phyloP scores from a whole-genome alignment of 2,329 filamentous ascomycete genomes.

The Arthrocladium fulminans region DNA sequence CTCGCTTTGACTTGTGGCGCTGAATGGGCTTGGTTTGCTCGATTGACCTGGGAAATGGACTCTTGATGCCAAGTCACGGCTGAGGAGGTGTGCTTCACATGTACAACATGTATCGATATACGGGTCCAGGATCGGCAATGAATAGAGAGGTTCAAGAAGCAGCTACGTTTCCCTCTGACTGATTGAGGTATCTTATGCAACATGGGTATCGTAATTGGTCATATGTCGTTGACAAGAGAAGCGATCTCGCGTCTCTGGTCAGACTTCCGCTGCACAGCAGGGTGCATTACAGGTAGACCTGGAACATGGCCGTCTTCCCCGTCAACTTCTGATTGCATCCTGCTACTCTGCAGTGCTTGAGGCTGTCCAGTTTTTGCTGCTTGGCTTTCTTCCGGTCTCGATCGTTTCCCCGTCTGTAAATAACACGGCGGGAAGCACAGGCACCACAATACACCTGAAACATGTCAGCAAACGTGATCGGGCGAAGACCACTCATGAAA shows the following conservation, averaged over 20 bases:
- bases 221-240: neutral
- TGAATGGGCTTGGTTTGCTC: too few species aligned
- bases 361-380: slow-evolving; percentile 24
- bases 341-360: slow-evolving; percentile 36
- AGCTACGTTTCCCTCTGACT: neutral
- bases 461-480: slow-evolving; percentile 6
- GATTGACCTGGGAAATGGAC: too few species aligned
- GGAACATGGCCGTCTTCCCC: slow-evolving; percentile 35
- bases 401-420: slow-evolving; percentile 19
- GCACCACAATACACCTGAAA: slow-evolving; percentile 41
- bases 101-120: neutral
- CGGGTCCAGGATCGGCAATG: too few species aligned
- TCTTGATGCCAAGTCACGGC: too few species aligned
- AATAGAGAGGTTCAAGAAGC: neutral
- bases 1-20: too few species aligned
- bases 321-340: slow-evolving; percentile 35
- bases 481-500: slow-evolving; percentile 6
- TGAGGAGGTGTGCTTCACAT: too few species aligned
- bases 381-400: slow-evolving; percentile 25
- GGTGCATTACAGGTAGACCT: slow-evolving; percentile 39
- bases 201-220: neutral
- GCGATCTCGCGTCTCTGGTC: neutral
- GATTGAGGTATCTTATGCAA: neutral
- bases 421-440: slow-evolving; percentile 34
- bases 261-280: too few species aligned